phyloP scores from a whole-genome alignment of 352 stramenopile species.

The Phytophthora vignae region DNA sequence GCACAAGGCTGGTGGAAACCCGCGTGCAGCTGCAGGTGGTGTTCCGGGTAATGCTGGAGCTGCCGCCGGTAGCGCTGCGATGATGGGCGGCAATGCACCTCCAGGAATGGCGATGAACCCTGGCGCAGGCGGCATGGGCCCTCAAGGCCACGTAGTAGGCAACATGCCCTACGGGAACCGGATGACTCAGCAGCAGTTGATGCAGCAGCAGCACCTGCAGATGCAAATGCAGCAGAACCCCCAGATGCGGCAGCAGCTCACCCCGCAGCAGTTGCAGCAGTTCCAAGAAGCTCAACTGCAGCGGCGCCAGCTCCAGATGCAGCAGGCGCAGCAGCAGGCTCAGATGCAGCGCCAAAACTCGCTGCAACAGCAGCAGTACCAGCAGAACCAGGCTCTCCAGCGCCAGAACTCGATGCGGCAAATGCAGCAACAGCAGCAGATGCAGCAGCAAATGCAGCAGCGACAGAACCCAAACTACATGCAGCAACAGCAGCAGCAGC shows the following conservation, averaged over 20 bases:
- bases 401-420: constrained; percentile 67
- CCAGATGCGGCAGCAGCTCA: constrained; percentile 84
- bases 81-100: constrained; percentile 57
- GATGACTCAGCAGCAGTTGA: constrained; percentile 84
- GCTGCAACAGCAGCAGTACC: constrained; percentile 65
- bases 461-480: constrained; percentile 71
- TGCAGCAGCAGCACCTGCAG: constrained; percentile 80
- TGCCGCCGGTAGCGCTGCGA: constrained; percentile 41
- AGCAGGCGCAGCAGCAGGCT: constrained; percentile 62
- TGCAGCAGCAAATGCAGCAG: constrained; percentile 65
- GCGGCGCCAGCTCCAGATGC: constrained; percentile 74
- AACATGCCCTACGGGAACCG: constrained; percentile 80
- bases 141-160: constrained; percentile 65
- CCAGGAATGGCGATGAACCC: constrained; percentile 63
- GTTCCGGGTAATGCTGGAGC: constrained; percentile 37
- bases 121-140: constrained; percentile 59
- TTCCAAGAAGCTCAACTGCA: constrained; percentile 79
- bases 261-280: constrained; percentile 83
- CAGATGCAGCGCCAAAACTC: constrained; percentile 70
- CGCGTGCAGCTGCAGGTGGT: constrained; percentile 45
- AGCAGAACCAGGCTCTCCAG: constrained; percentile 57
- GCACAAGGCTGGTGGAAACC: constrained; percentile 72
- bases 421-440: constrained; percentile 68
- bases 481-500: constrained; percentile 58
- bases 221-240: constrained; percentile 87